phyloP scores from a whole-genome alignment of 2,329 filamentous ascomycete genomes.

The Pseudogymnoascus destructans region DNA sequence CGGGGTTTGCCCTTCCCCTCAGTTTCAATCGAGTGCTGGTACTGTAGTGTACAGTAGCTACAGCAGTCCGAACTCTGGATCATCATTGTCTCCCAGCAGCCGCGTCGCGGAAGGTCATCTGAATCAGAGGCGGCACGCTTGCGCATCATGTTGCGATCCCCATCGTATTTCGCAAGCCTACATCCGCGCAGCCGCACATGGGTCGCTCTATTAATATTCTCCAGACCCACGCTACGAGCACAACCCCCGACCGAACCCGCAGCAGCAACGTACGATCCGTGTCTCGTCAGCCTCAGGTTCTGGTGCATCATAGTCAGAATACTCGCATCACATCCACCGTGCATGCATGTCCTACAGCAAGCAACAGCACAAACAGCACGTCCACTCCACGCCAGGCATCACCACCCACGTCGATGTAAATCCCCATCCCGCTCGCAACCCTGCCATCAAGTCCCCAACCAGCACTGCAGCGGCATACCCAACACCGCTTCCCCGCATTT shows the following conservation, averaged over 20 bases:
- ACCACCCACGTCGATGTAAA: neutral
- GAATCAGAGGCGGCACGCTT: slow-evolving; percentile 3
- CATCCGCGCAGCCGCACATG: neutral
- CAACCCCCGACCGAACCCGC: neutral
- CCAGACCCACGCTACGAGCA: neutral
- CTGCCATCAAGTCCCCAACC: neutral
- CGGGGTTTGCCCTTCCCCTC: slow-evolving; percentile 2
- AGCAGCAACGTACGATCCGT: neutral
- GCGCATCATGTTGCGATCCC: neutral
- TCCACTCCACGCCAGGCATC: neutral
- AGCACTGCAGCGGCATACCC: neutral
- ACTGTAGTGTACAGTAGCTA: neutral
- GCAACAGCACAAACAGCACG: neutral
- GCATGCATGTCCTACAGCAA: neutral
- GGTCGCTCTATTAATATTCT: neutral
- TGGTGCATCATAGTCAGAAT: neutral
- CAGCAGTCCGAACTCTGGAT: neutral
- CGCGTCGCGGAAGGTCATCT: neutral
- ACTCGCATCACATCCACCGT: slow-evolving; percentile 1
- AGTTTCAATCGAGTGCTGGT: neutral
- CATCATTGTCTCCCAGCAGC: slow-evolving; percentile 2
- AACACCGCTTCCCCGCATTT: neutral
- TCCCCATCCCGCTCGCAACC: neutral
- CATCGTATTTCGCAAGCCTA: neutral
- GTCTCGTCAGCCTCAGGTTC: slow-evolving; percentile 4